These are phyloP conservation scores for Biscogniauxia mediterranea DNA, from an alignment of 2,329 filamentous ascomycete genomes.

Conservation along the genomic window DNA sequence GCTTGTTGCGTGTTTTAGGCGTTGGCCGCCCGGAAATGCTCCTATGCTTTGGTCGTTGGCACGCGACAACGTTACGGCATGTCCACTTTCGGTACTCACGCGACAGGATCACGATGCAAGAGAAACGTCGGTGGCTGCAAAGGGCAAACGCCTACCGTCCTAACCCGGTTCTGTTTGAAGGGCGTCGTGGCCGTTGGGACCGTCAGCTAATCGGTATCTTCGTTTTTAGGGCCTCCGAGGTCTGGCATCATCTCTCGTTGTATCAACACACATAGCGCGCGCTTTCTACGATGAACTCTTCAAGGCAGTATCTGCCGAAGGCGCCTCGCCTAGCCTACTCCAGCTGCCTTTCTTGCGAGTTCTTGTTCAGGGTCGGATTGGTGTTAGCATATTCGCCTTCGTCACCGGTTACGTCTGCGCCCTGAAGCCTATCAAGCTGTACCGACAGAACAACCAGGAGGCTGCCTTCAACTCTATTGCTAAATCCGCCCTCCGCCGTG, in stretches of 20 bases:
- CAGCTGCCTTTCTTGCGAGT: slow-evolving; percentile 60
- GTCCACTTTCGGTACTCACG: neutral
- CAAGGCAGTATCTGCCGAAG: slow-evolving; percentile 43
- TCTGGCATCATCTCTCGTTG: slow-evolving; percentile 52
- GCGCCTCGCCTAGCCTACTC: slow-evolving; percentile 46
- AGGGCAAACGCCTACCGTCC: no score
- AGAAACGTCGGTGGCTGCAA: neutral
- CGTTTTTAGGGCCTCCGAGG: slow-evolving; percentile 51
- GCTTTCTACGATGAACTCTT: slow-evolving; percentile 52
- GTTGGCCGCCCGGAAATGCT: neutral
- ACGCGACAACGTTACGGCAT: neutral
- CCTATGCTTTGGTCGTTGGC: neutral
- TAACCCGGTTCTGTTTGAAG: neutral
- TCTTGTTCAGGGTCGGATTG: slow-evolving; percentile 59
- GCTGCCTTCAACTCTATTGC: slow-evolving; percentile 53
- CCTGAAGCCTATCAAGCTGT: slow-evolving; percentile 57
- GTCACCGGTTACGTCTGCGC: slow-evolving; percentile 65
- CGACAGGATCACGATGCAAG: neutral
- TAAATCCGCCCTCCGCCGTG: slow-evolving; percentile 56
- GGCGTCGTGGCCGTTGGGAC: neutral
- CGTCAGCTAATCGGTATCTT: slow-evolving; percentile 7
- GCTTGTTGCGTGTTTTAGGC: neutral
- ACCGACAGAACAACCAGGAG: slow-evolving; percentile 51
- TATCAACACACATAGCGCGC: slow-evolving; percentile 53
- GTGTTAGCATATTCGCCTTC: slow-evolving; percentile 65